These are phyloP conservation scores for Phytophthora meadii DNA, from an alignment of 352 stramenopile species.

Conservation along the genomic window DNA sequence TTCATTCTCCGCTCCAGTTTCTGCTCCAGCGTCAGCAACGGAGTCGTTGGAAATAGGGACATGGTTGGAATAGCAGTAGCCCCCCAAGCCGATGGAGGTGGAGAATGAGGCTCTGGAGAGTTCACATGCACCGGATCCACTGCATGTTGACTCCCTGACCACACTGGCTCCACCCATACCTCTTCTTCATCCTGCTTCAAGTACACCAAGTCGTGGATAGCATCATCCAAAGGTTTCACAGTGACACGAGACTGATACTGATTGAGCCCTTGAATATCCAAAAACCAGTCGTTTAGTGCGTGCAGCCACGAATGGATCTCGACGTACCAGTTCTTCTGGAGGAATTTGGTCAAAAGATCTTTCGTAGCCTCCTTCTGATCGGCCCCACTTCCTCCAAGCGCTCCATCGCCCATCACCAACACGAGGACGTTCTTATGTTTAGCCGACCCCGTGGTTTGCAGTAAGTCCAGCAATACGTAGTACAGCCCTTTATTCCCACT, in stretches of 20 bases:
- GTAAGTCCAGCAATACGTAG: slow-evolving; percentile 38
- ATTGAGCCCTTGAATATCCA: slow-evolving; percentile 31
- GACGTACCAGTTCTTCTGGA: slow-evolving; percentile 43
- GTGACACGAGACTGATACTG: slow-evolving; percentile 29
- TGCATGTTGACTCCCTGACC: slow-evolving; percentile 14
- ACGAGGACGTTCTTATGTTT: slow-evolving; percentile 47
- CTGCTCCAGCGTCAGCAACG: slow-evolving; percentile 29
- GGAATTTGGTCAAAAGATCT: slow-evolving; percentile 38
- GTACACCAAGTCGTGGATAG: slow-evolving; percentile 32
- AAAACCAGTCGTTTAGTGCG: slow-evolving; percentile 39
- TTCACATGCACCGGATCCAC: slow-evolving; percentile 2
- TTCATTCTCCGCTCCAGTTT: slow-evolving; percentile 28
- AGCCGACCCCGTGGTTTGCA: slow-evolving; percentile 20
- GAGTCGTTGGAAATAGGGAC: slow-evolving; percentile 24
- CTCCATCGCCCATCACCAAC: slow-evolving; percentile 49
- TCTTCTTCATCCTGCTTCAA: slow-evolving; percentile 34
- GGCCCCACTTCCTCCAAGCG: slow-evolving; percentile 32
- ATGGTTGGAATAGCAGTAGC: slow-evolving; percentile 13
- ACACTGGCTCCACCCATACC: slow-evolving; percentile 28
- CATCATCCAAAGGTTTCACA: slow-evolving; percentile 42
- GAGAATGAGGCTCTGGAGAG: slow-evolving; percentile 2
- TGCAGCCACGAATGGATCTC: slow-evolving; percentile 54
- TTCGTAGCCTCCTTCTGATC: slow-evolving; percentile 42
- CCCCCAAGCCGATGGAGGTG: slow-evolving; percentile 23
- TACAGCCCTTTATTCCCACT: slow-evolving; percentile 44